A percentile compares a stretch with the other conserved stretches of the same genome.
Conservation (phyloP, 345 rosid genomes). For the Gossypium anomalum region DNA sequence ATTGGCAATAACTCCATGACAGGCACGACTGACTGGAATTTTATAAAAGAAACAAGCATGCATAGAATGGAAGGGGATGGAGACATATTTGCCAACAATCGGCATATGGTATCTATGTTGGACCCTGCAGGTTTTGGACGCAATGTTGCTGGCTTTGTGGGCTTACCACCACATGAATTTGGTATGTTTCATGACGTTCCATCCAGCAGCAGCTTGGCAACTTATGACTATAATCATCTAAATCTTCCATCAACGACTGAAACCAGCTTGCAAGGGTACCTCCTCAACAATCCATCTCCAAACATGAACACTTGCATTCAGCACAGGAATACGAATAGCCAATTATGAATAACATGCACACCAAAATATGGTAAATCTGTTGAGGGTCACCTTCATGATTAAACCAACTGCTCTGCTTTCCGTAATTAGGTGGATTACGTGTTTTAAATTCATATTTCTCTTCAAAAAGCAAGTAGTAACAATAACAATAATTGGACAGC, state of each 20-base stretch:
- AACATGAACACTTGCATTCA: slow-evolving; percentile 9
- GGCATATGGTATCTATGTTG: slow-evolving; percentile 10
- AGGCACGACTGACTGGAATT: slow-evolving; percentile 8
- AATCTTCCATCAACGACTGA: slow-evolving; percentile 17
- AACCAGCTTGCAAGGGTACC: slow-evolving; percentile 12
- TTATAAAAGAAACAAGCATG: not conserved
- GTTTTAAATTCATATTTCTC: not conserved
- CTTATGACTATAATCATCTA: slow-evolving; percentile 11
- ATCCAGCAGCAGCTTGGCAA: slow-evolving; percentile 7
- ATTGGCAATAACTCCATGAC: not conserved
- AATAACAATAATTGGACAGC: not conserved
- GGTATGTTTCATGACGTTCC: slow-evolving; percentile 10
- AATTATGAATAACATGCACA: slow-evolving; percentile 16
- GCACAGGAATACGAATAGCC: not conserved
- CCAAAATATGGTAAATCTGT: slow-evolving; percentile 4
- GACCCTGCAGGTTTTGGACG: slow-evolving; percentile 12
- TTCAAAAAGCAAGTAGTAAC: not conserved
- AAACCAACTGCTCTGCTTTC: not conserved
- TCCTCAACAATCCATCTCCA: slow-evolving; percentile 20
- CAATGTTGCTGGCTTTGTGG: not conserved
- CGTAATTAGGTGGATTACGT: not conserved
- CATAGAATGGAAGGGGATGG: slow-evolving; percentile 3
- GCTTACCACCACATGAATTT: slow-evolving; percentile 6
- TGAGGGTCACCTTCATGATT: not conserved
- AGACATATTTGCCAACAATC: not conserved